A percentile compares a stretch with the other conserved stretches of the same genome.
Conservation (phyloP, 1,139 yeast species). For the Blastobotrys proliferans region DNA sequence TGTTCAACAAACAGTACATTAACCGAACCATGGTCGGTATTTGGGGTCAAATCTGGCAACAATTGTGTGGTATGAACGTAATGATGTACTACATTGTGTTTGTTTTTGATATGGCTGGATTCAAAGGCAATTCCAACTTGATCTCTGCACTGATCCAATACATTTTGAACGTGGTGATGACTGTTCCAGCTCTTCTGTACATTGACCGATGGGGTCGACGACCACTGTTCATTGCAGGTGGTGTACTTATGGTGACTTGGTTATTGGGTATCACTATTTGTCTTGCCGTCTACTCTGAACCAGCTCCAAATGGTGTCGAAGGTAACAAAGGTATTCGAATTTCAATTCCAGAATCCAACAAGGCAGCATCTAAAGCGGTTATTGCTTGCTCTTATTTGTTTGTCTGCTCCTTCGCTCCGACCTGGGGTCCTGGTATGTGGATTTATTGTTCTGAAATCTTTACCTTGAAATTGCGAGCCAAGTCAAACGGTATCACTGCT, state of each 20-base stretch:
- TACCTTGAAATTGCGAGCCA: constrained; percentile 56
- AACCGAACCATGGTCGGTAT: constrained; percentile 52
- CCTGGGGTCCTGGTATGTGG: constrained; percentile 65
- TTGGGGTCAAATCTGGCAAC: constrained; percentile 67
- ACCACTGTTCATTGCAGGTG: constrained; percentile 39
- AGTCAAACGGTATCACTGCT: constrained; percentile 53
- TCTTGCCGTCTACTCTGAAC: constrained; percentile 40
- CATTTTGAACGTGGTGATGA: constrained; percentile 40
- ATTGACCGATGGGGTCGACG: constrained; percentile 55
- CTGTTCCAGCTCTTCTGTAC: constrained; percentile 42
- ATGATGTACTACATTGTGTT: constrained; percentile 45
- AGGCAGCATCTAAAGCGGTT: constrained; percentile 43
- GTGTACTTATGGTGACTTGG: constrained; percentile 43
- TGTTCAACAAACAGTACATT: constrained; percentile 47
- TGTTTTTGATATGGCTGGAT: constrained; percentile 39
- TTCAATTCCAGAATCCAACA: constrained; percentile 39
- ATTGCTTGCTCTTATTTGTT: constrained; percentile 61
- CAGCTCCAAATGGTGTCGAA: constrained; percentile 33
- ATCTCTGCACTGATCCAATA: constrained; percentile 59
- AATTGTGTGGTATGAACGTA: constrained; percentile 67
- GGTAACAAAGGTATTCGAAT: constrained; percentile 47
- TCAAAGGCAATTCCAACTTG: constrained; percentile 32
- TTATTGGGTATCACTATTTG: constrained; percentile 43
- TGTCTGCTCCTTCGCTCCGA: constrained; percentile 63
- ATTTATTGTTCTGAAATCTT: constrained; percentile 53